These are phyloP conservation scores for Stephania yunnanensis DNA, from an alignment of 164 flowering plant species.

Conservation along the genomic window DNA sequence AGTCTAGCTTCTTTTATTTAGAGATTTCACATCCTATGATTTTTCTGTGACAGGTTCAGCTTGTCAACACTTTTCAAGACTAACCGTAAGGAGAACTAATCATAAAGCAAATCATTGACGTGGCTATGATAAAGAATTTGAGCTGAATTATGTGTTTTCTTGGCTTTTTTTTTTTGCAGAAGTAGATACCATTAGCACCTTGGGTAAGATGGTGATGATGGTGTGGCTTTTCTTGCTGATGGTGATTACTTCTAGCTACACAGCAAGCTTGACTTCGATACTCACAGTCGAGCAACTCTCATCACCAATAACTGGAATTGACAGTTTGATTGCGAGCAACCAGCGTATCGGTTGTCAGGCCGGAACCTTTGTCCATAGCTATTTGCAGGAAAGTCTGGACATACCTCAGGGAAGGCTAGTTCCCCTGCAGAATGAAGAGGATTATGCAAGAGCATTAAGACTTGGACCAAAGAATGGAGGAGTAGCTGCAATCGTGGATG, in stretches of 20 bases:
- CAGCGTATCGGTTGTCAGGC: constrained; percentile 67
- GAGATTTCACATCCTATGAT: constrained; percentile 5
- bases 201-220: constrained; percentile 66
- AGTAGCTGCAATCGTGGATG: constrained; percentile 77
- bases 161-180: constrained; percentile 33
- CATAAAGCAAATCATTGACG: background rate
- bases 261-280: constrained; percentile 81
- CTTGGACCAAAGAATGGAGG: constrained; percentile 57
- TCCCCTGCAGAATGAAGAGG: constrained; percentile 43
- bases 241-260: constrained; percentile 74
- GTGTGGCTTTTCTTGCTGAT: constrained; percentile 73
- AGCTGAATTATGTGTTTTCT: constrained; percentile 1
- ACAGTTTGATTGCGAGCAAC: constrained; percentile 50
- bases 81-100: constrained; percentile 44
- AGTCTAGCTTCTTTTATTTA: background rate
- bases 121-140: background rate
- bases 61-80: constrained; percentile 71
- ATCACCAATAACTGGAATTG: constrained; percentile 64
- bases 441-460: constrained; percentile 46
- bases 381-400: constrained; percentile 39
- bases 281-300: constrained; percentile 74
- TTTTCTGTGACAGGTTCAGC: constrained; percentile 65
- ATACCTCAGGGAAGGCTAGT: constrained; percentile 48
- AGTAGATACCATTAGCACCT: constrained; percentile 54
- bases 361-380: constrained; percentile 59